Evolutionary conservation across 2,329 filamentous ascomycete species (phyloP), one percentile per base, ranked within the genome.

Genomic region (Camillea tinctor): DNA sequence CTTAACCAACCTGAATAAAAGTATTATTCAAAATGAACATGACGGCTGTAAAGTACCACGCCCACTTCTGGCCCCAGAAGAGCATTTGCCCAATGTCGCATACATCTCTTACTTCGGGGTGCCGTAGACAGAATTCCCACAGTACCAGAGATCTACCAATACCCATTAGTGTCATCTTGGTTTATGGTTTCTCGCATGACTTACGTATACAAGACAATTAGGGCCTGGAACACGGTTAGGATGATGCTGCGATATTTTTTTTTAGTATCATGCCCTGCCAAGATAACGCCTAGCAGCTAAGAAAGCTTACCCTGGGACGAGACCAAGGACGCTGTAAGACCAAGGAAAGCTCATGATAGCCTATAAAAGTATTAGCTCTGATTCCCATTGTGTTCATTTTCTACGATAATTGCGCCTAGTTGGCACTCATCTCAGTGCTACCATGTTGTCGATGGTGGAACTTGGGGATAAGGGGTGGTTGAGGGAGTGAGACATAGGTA

Each of bases 11-110:
- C 76, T 92, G 88, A 67, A 96, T 95, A 74, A 95, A 95, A 17
- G 92, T 96, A 74, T 97, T 97, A 83, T 97, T 97, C 64, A 97
- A 76, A 52, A 97, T 78, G 75, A 97, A 97, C 90, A 96, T 96
- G 73, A 92, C 78, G 1, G 92, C 93, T 0, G 86, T 88, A 26
- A 78, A 80, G 73, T 82, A 88, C 85, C 85, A 88, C 2, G 84
- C 85, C 85, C 89, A 91, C 61, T 84, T 86, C 74, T 91, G 88
- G 65, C 89, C 88, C 88, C 90, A 96, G 77, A 96, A 97, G 21
- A 97, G 85, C 84, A 93, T 93, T 75, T 97, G 92, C n/a, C 93
- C 93, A 72, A 97, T 91, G 73, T 97, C 93, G 73, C 93, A 97
- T 15, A 97, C 91, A 78, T 97, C 93, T 68, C 92, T 88, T 61